A percentile compares a stretch with the other conserved stretches of the same genome.
phyloP scores from a whole-genome alignment of 345 rosid genomes.

The Dipteronia dyeriana region DNA sequence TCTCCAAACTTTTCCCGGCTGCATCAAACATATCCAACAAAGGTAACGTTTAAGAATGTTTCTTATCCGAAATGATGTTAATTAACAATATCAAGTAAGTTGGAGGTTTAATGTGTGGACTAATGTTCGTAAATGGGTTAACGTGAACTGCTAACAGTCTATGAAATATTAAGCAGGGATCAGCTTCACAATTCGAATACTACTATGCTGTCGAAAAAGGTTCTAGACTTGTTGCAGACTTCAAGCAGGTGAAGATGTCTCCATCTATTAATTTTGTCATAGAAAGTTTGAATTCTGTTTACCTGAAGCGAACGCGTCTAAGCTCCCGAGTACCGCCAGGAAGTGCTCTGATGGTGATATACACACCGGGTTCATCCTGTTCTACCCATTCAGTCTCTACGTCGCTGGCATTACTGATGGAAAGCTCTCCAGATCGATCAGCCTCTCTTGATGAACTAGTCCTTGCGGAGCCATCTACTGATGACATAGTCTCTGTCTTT shows the following conservation, averaged over 20 bases:
- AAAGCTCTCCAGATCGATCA: constrained; percentile 74
- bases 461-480: constrained; percentile 68
- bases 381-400: constrained; percentile 93
- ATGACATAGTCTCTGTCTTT: constrained; percentile 68
- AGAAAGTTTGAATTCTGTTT: constrained; percentile 4
- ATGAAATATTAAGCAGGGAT: not conserved
- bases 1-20: constrained; percentile 95
- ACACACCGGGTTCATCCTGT: constrained; percentile 94
- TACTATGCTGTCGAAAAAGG: not conserved
- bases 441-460: constrained; percentile 77
- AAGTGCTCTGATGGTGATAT: constrained; percentile 77
- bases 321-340: constrained; percentile 87
- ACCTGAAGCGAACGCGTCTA: constrained; percentile 97
- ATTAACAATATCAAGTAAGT: not conserved
- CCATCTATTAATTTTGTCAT: too few relatives aligned
- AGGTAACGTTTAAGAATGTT: not conserved
- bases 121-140: not conserved
- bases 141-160: not conserved
- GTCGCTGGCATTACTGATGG: constrained; percentile 92
- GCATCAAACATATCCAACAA: constrained; percentile 29
- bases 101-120: not conserved
- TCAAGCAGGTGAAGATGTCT: too few relatives aligned
- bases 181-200: not conserved
- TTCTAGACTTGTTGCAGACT: not conserved
- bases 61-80: not conserved